phyloP scores from a whole-genome alignment of 805 yeast genomes.

The Grigorovia humatica region DNA sequence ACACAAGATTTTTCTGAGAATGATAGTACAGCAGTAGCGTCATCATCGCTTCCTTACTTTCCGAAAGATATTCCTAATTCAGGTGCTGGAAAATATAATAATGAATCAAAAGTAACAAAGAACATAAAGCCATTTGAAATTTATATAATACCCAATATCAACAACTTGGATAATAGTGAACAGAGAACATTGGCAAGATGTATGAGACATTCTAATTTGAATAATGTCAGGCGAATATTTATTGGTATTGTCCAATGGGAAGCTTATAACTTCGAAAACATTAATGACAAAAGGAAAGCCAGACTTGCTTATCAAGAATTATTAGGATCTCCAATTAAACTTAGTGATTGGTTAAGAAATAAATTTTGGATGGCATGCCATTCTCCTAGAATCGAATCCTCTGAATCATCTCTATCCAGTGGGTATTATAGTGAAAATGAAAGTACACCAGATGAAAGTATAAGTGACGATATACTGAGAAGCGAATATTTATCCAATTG shows the following conservation, averaged over 20 bases:
- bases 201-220: constrained; percentile 4
- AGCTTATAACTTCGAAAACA: neutral
- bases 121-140: constrained; percentile 1
- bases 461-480: neutral
- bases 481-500: neutral
- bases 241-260: constrained; percentile 10
- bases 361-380: constrained; percentile 27
- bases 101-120: neutral
- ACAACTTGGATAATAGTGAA: constrained; percentile 6
- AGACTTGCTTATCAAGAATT: constrained; percentile 1
- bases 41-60: neutral
- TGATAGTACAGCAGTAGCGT: neutral
- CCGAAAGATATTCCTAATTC: neutral
- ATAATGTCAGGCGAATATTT: constrained; percentile 1
- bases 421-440: constrained; percentile 3
- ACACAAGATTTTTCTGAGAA: neutral
- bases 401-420: constrained; percentile 1
- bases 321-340: constrained; percentile 5
- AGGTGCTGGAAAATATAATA: neutral
- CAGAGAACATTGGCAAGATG: constrained; percentile 8
- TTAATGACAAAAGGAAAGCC: neutral
- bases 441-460: neutral
- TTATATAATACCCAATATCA: constrained; percentile 13
- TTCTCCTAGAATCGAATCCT: constrained; percentile 4
- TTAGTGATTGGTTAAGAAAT: constrained; percentile 32